A percentile compares a stretch with the other conserved stretches of the same genome.
Evolutionary conservation across 2,329 filamentous ascomycete genomes (phyloP).

Genomic region (Zymoseptoria tritici): DNA sequence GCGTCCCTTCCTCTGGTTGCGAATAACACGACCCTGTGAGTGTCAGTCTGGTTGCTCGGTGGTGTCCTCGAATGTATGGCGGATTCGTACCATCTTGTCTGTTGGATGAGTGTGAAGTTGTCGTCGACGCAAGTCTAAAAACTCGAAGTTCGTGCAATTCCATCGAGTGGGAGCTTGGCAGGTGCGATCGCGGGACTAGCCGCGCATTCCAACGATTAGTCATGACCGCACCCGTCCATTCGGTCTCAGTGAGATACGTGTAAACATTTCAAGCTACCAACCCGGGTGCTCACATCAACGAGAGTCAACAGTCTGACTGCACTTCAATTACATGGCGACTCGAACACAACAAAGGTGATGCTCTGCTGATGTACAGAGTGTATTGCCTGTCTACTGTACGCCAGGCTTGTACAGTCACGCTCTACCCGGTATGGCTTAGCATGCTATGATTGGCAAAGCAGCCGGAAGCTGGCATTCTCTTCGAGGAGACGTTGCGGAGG

Average conservation of each 20-base stretch:
- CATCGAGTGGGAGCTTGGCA: neutral
- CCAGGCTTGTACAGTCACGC: neutral
- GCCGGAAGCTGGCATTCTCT: neutral
- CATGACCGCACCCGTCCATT: neutral
- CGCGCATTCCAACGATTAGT: neutral
- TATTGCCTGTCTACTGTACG: too few species aligned
- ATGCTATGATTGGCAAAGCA: neutral
- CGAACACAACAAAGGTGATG: too few species aligned
- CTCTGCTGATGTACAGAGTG: too few species aligned
- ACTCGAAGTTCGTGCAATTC: neutral
- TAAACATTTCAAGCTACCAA: too few species aligned
- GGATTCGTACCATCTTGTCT: conserved; percentile 2
- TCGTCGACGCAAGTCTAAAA: neutral
- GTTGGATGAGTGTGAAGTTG: conserved; percentile 9
- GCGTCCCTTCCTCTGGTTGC: conserved; percentile 69
- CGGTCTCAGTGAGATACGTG: too few species aligned
- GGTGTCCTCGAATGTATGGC: neutral
- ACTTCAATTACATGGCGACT: too few species aligned
- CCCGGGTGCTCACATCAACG: too few species aligned
- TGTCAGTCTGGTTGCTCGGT: conserved; percentile 9
- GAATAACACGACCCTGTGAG: conserved; percentile 58
- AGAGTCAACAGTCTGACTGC: too few species aligned
- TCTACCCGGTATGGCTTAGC: neutral
- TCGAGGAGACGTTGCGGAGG: neutral
- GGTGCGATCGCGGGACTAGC: neutral